Evolutionary conservation across 306 rosid genomes (phyloP).

Genomic region (Cicer yamashitae): DNA sequence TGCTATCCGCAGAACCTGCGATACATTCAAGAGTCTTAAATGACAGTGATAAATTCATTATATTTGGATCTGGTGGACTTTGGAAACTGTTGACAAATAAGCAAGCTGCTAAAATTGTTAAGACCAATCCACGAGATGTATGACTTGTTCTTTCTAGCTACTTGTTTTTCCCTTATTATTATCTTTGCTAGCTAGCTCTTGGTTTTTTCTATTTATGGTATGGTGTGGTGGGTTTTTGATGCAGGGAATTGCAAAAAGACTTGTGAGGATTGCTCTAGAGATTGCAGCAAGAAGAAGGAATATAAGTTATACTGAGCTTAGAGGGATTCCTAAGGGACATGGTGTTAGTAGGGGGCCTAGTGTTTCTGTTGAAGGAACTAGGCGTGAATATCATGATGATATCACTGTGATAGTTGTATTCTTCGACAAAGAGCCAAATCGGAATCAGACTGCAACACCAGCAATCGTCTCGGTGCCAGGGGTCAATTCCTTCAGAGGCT

Average conservation of each 20-base stretch:
- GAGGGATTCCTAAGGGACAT: neutral
- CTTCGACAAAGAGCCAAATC: neutral
- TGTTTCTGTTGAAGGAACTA: conserved; percentile 1
- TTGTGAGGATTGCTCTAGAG: neutral
- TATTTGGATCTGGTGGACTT: conserved; percentile 3
- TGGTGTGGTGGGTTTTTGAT: neutral
- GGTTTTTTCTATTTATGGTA: neutral
- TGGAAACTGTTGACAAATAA: neutral
- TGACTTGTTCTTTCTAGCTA: neutral
- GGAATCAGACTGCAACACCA: neutral
- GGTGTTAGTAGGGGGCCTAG: neutral
- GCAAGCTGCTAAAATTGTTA: neutral
- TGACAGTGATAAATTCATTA: neutral
- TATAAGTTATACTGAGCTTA: neutral
- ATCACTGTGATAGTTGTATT: neutral
- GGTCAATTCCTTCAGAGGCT: neutral
- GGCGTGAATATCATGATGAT: neutral
- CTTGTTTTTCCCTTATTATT: neutral
- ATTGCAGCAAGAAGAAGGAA: neutral
- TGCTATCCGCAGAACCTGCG: neutral
- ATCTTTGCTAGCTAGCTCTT: neutral
- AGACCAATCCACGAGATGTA: neutral
- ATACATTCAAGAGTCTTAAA: neutral
- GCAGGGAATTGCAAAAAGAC: conserved; percentile 10
- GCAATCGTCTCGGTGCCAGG: neutral